Evolutionary conservation across 1,284 basidiomycete species (phyloP), one percentile per base, ranked within the genome.

Genomic region (Porogramme epimiltina): DNA sequence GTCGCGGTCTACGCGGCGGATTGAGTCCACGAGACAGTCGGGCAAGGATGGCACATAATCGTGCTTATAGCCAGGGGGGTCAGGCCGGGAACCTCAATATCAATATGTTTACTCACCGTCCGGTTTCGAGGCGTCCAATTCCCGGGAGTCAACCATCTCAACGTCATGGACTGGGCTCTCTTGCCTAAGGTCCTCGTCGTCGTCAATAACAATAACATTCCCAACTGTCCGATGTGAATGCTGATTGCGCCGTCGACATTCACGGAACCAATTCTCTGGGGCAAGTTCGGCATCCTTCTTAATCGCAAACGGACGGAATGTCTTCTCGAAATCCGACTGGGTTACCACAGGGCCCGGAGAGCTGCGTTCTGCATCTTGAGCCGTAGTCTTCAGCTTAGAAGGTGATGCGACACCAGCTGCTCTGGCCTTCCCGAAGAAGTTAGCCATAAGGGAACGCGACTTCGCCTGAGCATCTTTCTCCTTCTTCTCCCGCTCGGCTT

Each of bases 231-330:
- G 39, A 41, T 36, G 62, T 36, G 51, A 51, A 46, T 60, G 58
- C 49, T 62, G 62, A 47, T 65, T 26, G 22, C 42, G 46, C 33
- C 42, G 18, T 16, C 38, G 70, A 34, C 60, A 48, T 26, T 43
- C 69, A 62, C 68, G 62, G 70, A 91, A 91, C 71, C 80, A 81
- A 62, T 93, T 93, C 38, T 77, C 65, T 0, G 88, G 87, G 3
- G 91, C 90, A 15, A 93, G 60, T 23, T 78, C 73, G 4, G 81
- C 79, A 54, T 83, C 87, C 60, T 87, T 89, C 72, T 88, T 90
- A 55, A 89, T 59, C 6, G 82, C 74, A 64, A 93, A 95, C 1
- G 90, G 84, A 58, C 81, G 86, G 74, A 95, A 95, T 0, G 78
- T 76, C 59, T 73, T 81, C 51, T 86, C 78, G 62, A 90, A 95